Conservation (phyloP, 352 stramenopile genomes). For the Globisporangium parvum region DNA sequence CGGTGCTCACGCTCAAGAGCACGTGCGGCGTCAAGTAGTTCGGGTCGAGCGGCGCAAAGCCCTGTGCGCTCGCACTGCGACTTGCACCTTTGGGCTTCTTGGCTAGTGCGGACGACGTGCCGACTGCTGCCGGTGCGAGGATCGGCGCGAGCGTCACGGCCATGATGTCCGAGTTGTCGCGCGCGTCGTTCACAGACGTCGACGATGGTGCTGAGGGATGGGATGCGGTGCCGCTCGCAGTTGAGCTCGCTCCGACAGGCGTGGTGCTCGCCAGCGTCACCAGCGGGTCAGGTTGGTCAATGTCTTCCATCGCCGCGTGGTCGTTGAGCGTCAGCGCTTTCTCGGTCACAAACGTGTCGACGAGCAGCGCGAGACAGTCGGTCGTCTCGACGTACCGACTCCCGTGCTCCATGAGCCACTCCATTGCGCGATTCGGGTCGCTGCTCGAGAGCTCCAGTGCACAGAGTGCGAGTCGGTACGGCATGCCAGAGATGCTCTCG, state of each 20-base stretch:
- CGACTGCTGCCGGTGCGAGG: conserved; percentile 32
- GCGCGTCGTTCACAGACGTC: neutral
- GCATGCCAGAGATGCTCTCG: conserved; percentile 72
- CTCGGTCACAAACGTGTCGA: conserved; percentile 41
- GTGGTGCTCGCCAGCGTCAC: conserved; percentile 24
- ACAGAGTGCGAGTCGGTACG: conserved; percentile 46
- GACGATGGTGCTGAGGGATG: neutral
- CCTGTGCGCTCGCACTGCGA: conserved; percentile 22
- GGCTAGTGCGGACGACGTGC: conserved; percentile 6
- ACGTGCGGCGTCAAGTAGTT: conserved; percentile 68
- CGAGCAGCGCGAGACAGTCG: conserved; percentile 39
- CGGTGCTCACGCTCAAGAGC: conserved; percentile 71
- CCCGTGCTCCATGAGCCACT: conserved; percentile 86
- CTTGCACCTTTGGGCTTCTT: conserved; percentile 8
- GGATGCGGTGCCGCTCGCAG: neutral
- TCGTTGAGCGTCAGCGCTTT: conserved; percentile 47
- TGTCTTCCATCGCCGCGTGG: conserved; percentile 64
- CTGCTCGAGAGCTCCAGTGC: conserved; percentile 70
- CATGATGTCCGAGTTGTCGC: conserved; percentile 64
- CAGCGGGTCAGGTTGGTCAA: conserved; percentile 65
- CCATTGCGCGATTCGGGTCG: conserved; percentile 83
- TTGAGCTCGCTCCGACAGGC: conserved; percentile 1
- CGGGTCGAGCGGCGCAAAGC: conserved; percentile 62
- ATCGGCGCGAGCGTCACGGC: conserved; percentile 75
- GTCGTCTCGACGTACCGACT: conserved; percentile 45